These are phyloP conservation scores for Fusarium sp. DNA, from an alignment of 2,329 filamentous ascomycete genomes.

Conservation along the genomic window DNA sequence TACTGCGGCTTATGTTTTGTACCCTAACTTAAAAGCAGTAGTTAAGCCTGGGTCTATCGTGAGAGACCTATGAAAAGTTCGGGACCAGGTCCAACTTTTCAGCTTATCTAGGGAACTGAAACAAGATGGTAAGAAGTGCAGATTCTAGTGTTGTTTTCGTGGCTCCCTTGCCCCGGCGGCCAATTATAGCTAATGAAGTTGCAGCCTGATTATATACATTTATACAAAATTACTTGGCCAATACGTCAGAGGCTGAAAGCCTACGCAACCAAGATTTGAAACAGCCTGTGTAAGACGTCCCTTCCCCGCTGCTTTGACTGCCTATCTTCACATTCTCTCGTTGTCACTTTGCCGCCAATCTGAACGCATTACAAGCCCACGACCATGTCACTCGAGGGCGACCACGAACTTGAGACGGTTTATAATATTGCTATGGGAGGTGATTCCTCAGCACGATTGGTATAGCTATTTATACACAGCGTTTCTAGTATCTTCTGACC, in stretches of 20 bases:
- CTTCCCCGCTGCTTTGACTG: not conserved
- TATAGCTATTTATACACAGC: rapidly evolving
- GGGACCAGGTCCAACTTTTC: no score
- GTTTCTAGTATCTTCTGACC: not conserved
- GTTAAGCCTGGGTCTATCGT: no score
- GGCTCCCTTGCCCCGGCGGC: no score
- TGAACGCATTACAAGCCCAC: rapidly evolving
- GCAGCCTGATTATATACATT: not conserved
- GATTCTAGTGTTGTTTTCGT: no score
- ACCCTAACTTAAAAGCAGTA: no score
- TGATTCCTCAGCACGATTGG: not conserved
- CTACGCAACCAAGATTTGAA: not conserved
- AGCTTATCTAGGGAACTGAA: no score
- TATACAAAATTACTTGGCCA: not conserved
- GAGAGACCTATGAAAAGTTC: no score
- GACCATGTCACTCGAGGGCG: not conserved
- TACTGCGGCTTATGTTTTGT: no score
- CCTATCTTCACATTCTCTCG: rapidly evolving
- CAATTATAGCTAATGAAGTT: no score
- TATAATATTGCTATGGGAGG: rapidly evolving
- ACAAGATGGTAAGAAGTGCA: no score
- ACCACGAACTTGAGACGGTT: not conserved
- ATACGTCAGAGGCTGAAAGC: not conserved
- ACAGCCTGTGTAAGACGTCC: not conserved
- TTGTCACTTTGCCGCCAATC: not conserved